Percentiles rank a stretch among this genome's conserved stretches.
These are phyloP conservation scores for Apiotrichum domesticum DNA, from an alignment of 1,284 basidiomycete species.

Conservation along the genomic window DNA sequence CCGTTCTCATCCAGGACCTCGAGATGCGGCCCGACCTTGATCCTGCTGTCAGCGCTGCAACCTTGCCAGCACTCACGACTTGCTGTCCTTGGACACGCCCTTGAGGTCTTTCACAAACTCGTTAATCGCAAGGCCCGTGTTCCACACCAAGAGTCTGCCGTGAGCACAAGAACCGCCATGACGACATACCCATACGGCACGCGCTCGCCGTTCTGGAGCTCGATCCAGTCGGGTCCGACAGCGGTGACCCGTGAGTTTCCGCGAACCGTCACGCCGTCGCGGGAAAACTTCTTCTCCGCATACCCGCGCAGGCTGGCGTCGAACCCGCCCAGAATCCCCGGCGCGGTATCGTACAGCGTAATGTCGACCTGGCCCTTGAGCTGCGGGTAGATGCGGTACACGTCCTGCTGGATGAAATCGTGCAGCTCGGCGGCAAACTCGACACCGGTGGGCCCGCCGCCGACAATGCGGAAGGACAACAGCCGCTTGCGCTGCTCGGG, in stretches of 20 bases:
- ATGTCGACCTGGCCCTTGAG: slow-evolving; percentile 62
- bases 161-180: too few relatives aligned
- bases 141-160: slow-evolving; percentile 71
- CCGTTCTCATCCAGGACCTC: slow-evolving; percentile 57
- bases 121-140: slow-evolving; percentile 72
- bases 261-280: slow-evolving; percentile 70
- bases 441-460: slow-evolving; percentile 57
- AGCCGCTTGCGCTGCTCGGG: slow-evolving; percentile 62
- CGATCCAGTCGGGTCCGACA: slow-evolving; percentile 57
- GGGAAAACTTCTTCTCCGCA: slow-evolving; percentile 64
- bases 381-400: slow-evolving; percentile 54
- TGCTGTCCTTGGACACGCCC: slow-evolving; percentile 59
- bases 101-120: slow-evolving; percentile 62
- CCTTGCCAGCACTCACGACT: slow-evolving; percentile 50
- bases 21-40: slow-evolving; percentile 60
- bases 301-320: slow-evolving; percentile 58
- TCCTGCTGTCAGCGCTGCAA: slow-evolving; percentile 33
- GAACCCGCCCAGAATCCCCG: slow-evolving; percentile 73
- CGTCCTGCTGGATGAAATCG: slow-evolving; percentile 51
- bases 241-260: slow-evolving; percentile 72
- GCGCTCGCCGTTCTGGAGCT: slow-evolving; percentile 30
- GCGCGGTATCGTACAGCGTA: slow-evolving; percentile 72
- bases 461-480: slow-evolving; percentile 74
- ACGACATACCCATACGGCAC: too few relatives aligned
- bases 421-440: slow-evolving; percentile 81